phyloP scores from a whole-genome alignment of 2,329 filamentous ascomycete genomes.

The Beauveria caledonica region DNA sequence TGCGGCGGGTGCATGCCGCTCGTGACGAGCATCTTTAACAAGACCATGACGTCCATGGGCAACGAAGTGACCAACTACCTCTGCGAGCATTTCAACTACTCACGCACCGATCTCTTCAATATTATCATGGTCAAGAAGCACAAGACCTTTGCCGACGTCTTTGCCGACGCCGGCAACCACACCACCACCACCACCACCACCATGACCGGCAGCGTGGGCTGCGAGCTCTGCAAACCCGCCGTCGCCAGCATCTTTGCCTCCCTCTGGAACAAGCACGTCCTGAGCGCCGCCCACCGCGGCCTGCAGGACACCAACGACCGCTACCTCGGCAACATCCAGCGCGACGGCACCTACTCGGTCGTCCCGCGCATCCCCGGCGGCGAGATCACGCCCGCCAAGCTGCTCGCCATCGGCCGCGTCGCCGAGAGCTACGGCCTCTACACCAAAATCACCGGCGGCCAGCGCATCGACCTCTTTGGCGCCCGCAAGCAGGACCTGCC shows the following conservation, averaged over 20 bases:
- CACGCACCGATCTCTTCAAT: constrained; percentile 82
- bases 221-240: constrained; percentile 79
- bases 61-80: constrained; percentile 81
- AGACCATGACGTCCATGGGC: constrained; percentile 76
- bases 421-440: constrained; percentile 80
- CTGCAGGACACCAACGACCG: constrained; percentile 88
- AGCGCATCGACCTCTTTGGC: constrained; percentile 89
- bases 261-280: constrained; percentile 75
- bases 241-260: constrained; percentile 74
- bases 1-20: constrained; percentile 88
- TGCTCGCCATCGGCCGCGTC: constrained; percentile 75
- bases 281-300: constrained; percentile 61
- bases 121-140: constrained; percentile 77
- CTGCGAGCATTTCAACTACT: constrained; percentile 77
- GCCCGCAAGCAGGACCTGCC: constrained; percentile 80
- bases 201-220: constrained; percentile 52
- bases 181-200: neutral
- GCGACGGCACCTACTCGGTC: constrained; percentile 85
- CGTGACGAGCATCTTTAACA: constrained; percentile 84
- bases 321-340: constrained; percentile 82
- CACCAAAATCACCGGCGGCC: constrained; percentile 86
- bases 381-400: constrained; percentile 79
- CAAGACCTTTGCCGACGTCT: constrained; percentile 64
- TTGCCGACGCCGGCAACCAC: constrained; percentile 70
- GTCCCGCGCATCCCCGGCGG: constrained; percentile 75